These are phyloP conservation scores for Solanum chiquidenum DNA, from an alignment of 257 asterid genomes.

Conservation along the genomic window DNA sequence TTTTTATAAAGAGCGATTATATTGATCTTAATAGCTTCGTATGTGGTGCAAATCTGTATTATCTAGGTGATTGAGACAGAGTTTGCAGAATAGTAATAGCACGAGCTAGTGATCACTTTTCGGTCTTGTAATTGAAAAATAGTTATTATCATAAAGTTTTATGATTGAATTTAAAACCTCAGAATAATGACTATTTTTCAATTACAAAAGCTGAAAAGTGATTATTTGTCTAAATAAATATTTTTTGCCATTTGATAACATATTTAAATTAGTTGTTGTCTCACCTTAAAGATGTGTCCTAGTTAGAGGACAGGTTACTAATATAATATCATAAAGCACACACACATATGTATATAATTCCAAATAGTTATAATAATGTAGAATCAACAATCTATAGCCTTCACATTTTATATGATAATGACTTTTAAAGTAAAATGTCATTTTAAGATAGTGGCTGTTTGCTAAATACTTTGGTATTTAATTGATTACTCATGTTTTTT, in stretches of 20 bases:
- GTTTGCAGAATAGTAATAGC: background rate
- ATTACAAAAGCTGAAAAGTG: background rate
- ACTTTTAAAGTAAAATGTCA: background rate
- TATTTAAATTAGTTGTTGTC: background rate
- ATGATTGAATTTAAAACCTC: background rate
- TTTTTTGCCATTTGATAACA: background rate
- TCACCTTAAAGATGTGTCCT: background rate
- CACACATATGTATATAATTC: background rate
- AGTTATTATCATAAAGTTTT: background rate
- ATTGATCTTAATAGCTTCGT: background rate
- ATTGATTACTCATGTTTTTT: background rate
- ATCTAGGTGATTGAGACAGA: too few relatives aligned
- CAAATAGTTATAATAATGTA: background rate
- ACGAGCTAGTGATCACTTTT: background rate
- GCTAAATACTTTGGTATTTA: background rate
- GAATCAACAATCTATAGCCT: background rate
- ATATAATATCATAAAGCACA: background rate
- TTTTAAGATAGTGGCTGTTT: background rate
- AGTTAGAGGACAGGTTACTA: background rate
- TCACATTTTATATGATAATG: background rate
- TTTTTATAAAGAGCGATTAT: background rate
- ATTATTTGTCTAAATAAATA: background rate
- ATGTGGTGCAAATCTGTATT: background rate
- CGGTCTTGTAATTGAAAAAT: background rate
- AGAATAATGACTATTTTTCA: background rate